A percentile compares a stretch with the other conserved stretches of the same genome.
These are phyloP conservation scores for Cyclospora cayetanensis DNA, from an alignment of 169 alveolate species.

Conservation along the genomic window DNA sequence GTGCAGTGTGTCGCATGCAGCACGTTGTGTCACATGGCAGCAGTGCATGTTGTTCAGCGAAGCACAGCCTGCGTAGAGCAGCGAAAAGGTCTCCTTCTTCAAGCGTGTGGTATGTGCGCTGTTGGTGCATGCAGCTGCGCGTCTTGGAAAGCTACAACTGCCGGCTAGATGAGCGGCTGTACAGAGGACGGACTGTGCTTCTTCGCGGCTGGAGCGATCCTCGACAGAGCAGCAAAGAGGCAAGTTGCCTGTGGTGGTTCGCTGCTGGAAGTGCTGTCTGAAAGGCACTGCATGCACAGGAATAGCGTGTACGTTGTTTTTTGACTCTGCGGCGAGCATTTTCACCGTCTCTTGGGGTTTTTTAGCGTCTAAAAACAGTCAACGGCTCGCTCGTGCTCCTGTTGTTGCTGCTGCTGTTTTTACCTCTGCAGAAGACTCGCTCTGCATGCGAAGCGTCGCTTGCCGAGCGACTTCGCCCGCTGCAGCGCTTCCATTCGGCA, in stretches of 20 bases:
- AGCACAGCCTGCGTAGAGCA: no score
- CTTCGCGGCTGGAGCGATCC: constrained; percentile 86
- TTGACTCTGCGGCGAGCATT: neutral
- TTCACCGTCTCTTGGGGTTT: neutral
- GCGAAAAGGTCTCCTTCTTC: neutral
- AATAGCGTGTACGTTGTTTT: neutral
- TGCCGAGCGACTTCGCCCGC: constrained; percentile 83
- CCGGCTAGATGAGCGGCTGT: constrained; percentile 89
- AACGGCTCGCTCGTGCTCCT: neutral
- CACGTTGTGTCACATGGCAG: no score
- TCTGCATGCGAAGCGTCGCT: constrained; percentile 80
- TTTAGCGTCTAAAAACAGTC: neutral
- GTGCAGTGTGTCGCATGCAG: no score
- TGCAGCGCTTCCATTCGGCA: constrained; percentile 87
- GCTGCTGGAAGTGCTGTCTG: neutral
- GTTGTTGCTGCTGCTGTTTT: neutral
- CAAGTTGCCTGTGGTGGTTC: constrained; percentile 83
- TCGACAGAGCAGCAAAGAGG: constrained; percentile 84
- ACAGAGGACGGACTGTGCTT: constrained; percentile 84
- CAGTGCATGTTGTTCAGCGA: no score
- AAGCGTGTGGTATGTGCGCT: neutral
- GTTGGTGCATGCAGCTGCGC: neutral
- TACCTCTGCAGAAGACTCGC: neutral
- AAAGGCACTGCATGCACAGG: neutral
- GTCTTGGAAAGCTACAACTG: constrained; percentile 84